Conservation (phyloP, 257 asterid genomes). For the Handroanthus guayacan region DNA sequence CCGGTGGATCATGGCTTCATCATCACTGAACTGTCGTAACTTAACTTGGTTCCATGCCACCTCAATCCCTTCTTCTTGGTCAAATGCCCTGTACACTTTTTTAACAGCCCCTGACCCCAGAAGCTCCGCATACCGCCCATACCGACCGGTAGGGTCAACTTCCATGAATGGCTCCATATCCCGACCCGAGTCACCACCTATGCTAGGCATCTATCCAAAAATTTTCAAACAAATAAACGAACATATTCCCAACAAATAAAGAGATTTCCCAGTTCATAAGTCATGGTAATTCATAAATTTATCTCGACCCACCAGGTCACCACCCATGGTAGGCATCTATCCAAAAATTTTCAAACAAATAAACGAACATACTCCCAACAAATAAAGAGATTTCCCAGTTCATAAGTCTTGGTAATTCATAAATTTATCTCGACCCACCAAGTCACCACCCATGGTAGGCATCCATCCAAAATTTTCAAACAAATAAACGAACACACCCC, state of each 20-base stretch:
- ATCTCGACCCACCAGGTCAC: conserved; percentile 45
- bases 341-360: too few species aligned
- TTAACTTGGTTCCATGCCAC: conserved; percentile 92
- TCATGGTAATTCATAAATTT: background rate
- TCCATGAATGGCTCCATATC: conserved; percentile 73
- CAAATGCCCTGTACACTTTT: conserved; percentile 79
- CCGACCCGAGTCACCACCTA: conserved; percentile 42
- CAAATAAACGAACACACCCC: too few species aligned
- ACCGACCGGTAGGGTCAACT: conserved; percentile 66
- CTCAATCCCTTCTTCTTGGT: conserved; percentile 86
- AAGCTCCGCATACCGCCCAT: conserved; percentile 76
- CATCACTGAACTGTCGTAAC: conserved; percentile 51
- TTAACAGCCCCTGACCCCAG: conserved; percentile 75
- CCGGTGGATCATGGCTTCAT: conserved; percentile 60
- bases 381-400: too few species aligned
- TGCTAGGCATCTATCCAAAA: conserved; percentile 33
- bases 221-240: too few species aligned
- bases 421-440: conserved; percentile 46
- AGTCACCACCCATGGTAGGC: conserved; percentile 41
- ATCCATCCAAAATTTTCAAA: conserved; percentile 17
- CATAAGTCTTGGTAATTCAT: too few species aligned
- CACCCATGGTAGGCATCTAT: conserved; percentile 41
- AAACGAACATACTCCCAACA: too few species aligned
- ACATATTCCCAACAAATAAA: too few species aligned
- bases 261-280: too few species aligned